phyloP scores from a whole-genome alignment of 768 basidiomycete species.

The Lactarius sp. region DNA sequence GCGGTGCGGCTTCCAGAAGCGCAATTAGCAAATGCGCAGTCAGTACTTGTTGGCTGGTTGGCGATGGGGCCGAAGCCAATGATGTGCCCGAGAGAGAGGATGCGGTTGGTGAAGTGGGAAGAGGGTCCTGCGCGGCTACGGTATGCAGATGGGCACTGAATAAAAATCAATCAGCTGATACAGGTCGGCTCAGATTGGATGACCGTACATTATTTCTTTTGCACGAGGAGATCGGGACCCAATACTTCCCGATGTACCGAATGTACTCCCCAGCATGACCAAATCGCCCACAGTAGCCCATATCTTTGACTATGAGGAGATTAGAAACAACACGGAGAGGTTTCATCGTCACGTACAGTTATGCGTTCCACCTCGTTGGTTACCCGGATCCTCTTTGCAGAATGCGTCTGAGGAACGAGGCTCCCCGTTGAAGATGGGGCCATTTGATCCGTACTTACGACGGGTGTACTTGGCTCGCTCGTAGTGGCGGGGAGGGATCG shows the following conservation, averaged over 20 bases:
- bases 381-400: slow-evolving; percentile 42
- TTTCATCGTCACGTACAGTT: slow-evolving; percentile 41
- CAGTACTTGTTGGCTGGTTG: slow-evolving; percentile 64
- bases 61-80: slow-evolving; percentile 33
- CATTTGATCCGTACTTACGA: neutral
- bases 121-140: slow-evolving; percentile 46
- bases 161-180: slow-evolving; percentile 7
- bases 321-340: neutral
- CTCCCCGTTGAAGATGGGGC: slow-evolving; percentile 23
- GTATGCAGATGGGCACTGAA: slow-evolving; percentile 53
- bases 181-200: neutral
- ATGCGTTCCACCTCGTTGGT: slow-evolving; percentile 62
- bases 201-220: slow-evolving; percentile 57
- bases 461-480: slow-evolving; percentile 9
- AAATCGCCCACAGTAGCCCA: slow-evolving; percentile 63
- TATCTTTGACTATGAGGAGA: slow-evolving; percentile 51
- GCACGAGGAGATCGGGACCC: slow-evolving; percentile 44
- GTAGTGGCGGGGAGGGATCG: neutral
- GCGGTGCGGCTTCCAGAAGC: slow-evolving; percentile 49
- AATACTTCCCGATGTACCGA: slow-evolving; percentile 32
- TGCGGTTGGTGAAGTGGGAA: slow-evolving; percentile 52
- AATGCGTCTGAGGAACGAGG: slow-evolving; percentile 21
- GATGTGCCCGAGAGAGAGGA: slow-evolving; percentile 48
- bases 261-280: slow-evolving; percentile 51
- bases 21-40: slow-evolving; percentile 62